Evolutionary conservation across 139 green algal species (phyloP), one percentile per base, ranked within the genome.

Genomic region (Auxenochlorella protothecoides): DNA sequence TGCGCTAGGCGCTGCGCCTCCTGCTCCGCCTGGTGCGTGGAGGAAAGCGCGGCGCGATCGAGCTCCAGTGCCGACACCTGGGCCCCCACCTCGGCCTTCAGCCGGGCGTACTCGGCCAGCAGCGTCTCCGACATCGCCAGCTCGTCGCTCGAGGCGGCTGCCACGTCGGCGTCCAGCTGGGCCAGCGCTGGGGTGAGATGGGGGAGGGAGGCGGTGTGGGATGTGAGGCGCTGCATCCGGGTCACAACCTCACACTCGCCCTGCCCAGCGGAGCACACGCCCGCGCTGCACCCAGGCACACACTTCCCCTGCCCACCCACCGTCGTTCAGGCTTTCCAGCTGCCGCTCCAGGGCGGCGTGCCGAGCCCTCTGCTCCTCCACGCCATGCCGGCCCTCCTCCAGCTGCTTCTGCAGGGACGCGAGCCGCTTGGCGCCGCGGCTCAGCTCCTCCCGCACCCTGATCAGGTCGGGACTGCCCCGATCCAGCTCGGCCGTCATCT

Each of bases 401-500:
- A 86, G 65, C 72, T 89, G 83, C 69, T 79, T 80, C 68, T 80
- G 68, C 16, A 62, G 80, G n/a, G 64, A 55, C 65, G 77, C 82
- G 13, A 93, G 78, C 63, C 76, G 76, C 63, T 79, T 80, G 9
- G 27, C 13, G 53, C 87, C 63, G 12, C 87, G 86, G 0, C 16
- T 65, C 11, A 85, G 73, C 74, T 90, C 83, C 72, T 92, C 86
- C 66, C 79, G 66, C 71, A 86, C 74, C 76, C 89, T 86, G 63
- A 86, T 86, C 13, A 81, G 72, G 61, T 81, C 73, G 15, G 78
- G 83, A 56, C 80, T 81, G 78, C 81, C 74, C 74, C 89, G 89
- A 7, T 91, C 87, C 5, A 83, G 57, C 15, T 96, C 85, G 15
- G 63, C 68, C 64, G 84, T 79, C 78, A 89, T 83, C 76, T 89